Conservation (phyloP, 257 asterid species). For the Parsonsia alboflavescens region DNA sequence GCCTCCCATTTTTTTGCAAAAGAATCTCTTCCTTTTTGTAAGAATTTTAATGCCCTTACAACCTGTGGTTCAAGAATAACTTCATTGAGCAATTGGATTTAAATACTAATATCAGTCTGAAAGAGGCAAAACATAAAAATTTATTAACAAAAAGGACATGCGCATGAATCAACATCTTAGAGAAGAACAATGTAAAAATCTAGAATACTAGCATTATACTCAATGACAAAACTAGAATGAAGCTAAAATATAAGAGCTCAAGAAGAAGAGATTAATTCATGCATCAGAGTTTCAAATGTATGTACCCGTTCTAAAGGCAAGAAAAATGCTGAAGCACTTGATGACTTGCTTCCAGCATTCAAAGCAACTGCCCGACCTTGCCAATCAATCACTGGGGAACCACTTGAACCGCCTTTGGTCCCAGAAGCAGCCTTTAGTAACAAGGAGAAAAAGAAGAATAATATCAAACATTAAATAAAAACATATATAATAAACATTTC, state of each 20-base stretch:
- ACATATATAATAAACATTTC: neutral
- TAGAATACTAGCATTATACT: neutral
- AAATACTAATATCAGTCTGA: neutral
- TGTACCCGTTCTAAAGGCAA: conserved; percentile 96
- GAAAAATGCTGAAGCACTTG: conserved; percentile 98
- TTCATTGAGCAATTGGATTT: neutral
- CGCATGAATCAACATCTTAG: neutral
- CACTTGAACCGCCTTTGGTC: conserved; percentile 99
- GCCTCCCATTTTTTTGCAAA: conserved; percentile 63
- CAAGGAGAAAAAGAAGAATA: conserved; percentile 11
- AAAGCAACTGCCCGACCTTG: conserved; percentile 98
- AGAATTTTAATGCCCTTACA: conserved; percentile 76
- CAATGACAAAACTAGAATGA: neutral
- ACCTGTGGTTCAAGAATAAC: conserved; percentile 45
- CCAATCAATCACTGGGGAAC: conserved; percentile 99
- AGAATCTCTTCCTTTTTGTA: conserved; percentile 67
- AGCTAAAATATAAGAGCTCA: neutral
- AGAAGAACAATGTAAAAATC: neutral
- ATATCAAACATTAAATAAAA: neutral
- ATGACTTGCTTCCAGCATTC: conserved; percentile 99
- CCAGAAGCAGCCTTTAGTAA: conserved; percentile 93
- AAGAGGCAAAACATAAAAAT: neutral
- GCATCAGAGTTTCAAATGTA: conserved; percentile 4
- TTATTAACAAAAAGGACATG: neutral
- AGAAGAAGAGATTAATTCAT: neutral